A percentile compares a stretch with the other conserved stretches of the same genome.
Evolutionary conservation across 148 eudicot species (phyloP).

Genomic region (Chenopodium album): DNA sequence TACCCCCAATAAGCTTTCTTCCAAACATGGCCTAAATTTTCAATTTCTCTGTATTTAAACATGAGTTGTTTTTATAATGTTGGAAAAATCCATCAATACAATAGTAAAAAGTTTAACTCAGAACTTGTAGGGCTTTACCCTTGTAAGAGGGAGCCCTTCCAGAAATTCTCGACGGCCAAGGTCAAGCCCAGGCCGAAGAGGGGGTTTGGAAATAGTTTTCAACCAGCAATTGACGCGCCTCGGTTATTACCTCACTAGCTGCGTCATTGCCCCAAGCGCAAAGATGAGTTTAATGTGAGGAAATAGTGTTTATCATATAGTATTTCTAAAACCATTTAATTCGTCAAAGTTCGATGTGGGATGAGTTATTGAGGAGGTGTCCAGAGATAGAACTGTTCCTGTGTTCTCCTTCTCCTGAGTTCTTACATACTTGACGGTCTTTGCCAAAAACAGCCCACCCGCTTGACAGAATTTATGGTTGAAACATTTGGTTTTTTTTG

Average conservation of each 20-base stretch:
- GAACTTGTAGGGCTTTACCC: slow-evolving; percentile 27
- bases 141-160: slow-evolving; percentile 27
- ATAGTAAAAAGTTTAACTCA: background rate
- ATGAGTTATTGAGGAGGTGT: background rate
- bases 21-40: too few species aligned
- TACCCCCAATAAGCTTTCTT: too few species aligned
- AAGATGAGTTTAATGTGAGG: background rate
- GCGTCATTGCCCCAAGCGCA: slow-evolving; percentile 38
- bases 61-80: too few species aligned
- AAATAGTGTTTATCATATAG: background rate
- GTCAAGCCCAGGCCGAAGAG: slow-evolving; percentile 28
- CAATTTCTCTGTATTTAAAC: too few species aligned
- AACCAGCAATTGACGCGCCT: slow-evolving; percentile 44
- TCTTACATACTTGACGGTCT: too few species aligned
- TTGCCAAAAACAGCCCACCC: too few species aligned
- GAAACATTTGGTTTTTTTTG: too few species aligned
- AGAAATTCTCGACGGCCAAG: slow-evolving; percentile 28
- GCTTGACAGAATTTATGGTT: too few species aligned
- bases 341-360: background rate
- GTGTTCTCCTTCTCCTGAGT: too few species aligned
- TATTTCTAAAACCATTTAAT: too few species aligned
- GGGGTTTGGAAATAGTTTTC: slow-evolving; percentile 41
- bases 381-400: too few species aligned
- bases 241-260: slow-evolving; percentile 37
- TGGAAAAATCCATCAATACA: too few species aligned